Percentiles rank a stretch among this genome's conserved stretches.
phyloP scores from a whole-genome alignment of 1,139 yeast species.

The Blastobotrys arbuscula region DNA sequence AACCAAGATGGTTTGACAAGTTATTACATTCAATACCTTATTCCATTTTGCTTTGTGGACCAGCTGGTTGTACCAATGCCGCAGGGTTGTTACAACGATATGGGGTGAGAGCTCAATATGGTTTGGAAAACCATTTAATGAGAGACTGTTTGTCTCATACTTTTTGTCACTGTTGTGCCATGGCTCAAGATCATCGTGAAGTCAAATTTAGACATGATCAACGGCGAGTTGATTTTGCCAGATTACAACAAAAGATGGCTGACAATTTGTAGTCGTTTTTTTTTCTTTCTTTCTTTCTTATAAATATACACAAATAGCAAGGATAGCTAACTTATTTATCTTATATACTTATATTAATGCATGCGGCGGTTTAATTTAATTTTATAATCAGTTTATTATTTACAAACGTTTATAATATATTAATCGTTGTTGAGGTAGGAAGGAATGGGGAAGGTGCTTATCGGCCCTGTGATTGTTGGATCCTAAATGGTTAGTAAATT shows the following conservation, averaged over 20 bases:
- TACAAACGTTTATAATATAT: no score
- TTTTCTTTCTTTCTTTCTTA: not conserved
- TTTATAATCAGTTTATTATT: no score
- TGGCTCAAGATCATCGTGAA: constrained; percentile 23
- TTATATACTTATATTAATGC: no score
- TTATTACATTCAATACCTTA: constrained; percentile 15
- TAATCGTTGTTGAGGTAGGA: no score
- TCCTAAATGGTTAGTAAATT: constrained; percentile 14
- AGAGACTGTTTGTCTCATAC: constrained; percentile 15
- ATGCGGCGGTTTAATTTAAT: no score
- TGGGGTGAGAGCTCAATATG: constrained; percentile 16
- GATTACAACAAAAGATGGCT: constrained; percentile 6
- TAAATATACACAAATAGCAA: not conserved
- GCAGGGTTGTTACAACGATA: constrained; percentile 17
- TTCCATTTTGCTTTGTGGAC: constrained; percentile 9
- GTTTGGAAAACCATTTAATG: constrained; percentile 10
- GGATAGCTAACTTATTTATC: no score
- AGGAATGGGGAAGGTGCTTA: no score
- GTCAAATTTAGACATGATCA: constrained; percentile 17
- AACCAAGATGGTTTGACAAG: constrained; percentile 7
- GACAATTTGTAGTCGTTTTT: constrained; percentile 5
- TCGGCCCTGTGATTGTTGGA: constrained; percentile 24
- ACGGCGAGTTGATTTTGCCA: constrained; percentile 9
- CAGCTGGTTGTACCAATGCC: constrained; percentile 8
- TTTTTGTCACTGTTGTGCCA: constrained; percentile 19